Base-by-base conservation (phyloP, 768 basidiomycete species). In the Lactarius hengduanensis region DNA sequence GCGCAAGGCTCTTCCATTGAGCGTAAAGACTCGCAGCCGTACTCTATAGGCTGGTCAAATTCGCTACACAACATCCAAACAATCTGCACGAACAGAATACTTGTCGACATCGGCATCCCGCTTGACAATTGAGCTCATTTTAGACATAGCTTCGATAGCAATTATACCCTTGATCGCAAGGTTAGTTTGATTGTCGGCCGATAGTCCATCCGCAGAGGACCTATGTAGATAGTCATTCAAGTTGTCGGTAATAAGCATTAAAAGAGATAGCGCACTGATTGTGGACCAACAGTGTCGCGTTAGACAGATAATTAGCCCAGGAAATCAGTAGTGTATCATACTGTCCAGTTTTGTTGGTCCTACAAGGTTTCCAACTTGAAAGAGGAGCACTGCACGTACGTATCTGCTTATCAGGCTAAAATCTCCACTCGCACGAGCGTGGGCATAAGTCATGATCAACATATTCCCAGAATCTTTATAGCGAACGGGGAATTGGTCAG, bases 141-240 rank as follows among this genome's bases (percentile, higher is more conserved):
- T 77, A 3, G 83, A 79, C 86, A 89, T 88, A 4, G 84, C 84
- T 67, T 82, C 76, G 71, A 89, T 86, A 6, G 86, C 87, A 57
- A 88, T 76, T 63, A 88, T 86, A 45, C 88, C 88, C 71, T 90
- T 90, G 75, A 89, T 84, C 5, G 87, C 88, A n/a, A 88, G 78
- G 71, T 88, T 89, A 16, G 87, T 89, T 71, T 87, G 86, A 70
- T 89, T 88, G 9, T 80, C 79, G 30, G 34, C 61, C 3, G 57
- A 20, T 18, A 53, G 32, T 8, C 32, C 32, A 7, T 32, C 32
- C 7, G 32, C 32, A 32, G 32, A 32, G 32, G 32, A 32, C 41
- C 73, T 71, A 45, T 61, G 30, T n/a, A 20, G 26, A 0, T 34
- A 9, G 13, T 34, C 43, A 15, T 47, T 43, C 62, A 61, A 22